phyloP scores from a whole-genome alignment of 495 filamentous ascomycete genomes.

The Neurospora sp. region DNA sequence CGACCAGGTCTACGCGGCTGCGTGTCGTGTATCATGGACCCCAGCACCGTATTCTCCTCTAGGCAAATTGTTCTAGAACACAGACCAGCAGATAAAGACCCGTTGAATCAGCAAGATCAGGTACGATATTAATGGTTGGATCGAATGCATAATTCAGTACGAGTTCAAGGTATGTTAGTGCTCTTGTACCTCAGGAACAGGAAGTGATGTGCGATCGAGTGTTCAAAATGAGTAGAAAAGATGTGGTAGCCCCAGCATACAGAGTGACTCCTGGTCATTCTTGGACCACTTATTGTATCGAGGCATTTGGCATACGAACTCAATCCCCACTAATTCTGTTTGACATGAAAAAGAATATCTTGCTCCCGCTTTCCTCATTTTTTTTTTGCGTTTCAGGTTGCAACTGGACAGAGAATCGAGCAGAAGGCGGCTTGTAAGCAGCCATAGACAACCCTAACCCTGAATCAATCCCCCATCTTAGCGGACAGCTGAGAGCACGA shows the following conservation, averaged over 20 bases:
- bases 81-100: neutral
- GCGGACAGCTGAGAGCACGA: neutral
- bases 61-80: neutral
- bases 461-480: neutral
- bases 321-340: neutral
- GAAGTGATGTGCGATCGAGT: neutral
- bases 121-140: neutral
- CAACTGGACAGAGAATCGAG: neutral
- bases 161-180: neutral
- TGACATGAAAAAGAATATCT: neutral
- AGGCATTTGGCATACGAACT: neutral
- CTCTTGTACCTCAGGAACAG: neutral
- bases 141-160: neutral
- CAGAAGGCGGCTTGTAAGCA: neutral
- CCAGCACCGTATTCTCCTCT: neutral
- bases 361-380: neutral
- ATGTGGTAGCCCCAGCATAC: neutral
- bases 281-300: neutral
- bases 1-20: neutral
- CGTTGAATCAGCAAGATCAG: neutral
- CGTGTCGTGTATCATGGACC: neutral
- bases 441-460: neutral
- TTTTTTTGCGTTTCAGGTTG: neutral
- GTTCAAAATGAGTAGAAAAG: neutral
- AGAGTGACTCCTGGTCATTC: neutral